phyloP scores from a whole-genome alignment of 345 rosid species.

The Combretum micranthum region DNA sequence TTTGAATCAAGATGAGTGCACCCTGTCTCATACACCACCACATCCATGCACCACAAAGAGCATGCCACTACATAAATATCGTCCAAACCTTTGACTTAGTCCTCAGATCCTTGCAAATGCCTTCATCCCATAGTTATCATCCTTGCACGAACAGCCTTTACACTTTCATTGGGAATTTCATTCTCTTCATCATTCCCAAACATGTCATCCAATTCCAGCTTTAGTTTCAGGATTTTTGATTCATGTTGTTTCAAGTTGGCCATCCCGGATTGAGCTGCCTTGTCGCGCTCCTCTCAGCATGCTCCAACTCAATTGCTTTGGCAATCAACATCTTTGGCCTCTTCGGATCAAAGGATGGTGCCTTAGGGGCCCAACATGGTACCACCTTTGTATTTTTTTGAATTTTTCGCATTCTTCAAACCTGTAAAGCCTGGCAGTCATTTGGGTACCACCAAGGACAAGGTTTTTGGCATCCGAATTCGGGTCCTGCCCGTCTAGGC shows the following conservation, averaged over 20 bases:
- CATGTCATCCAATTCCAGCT: conserved; percentile 42
- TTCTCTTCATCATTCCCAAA: conserved; percentile 31
- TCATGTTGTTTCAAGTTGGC: conserved; percentile 25
- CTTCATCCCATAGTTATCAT: conserved; percentile 33
- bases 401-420: conserved; percentile 69
- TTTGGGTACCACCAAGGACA: conserved; percentile 82
- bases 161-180: conserved; percentile 1
- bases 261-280: conserved; percentile 31
- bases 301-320: conserved; percentile 68
- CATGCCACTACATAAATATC: conserved; percentile 82
- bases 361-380: conserved; percentile 36
- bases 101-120: conserved; percentile 68
- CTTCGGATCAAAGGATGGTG: conserved; percentile 42
- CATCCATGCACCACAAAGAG: conserved; percentile 92
- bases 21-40: conserved; percentile 81
- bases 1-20: conserved; percentile 41
- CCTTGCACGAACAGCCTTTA: conserved; percentile 19
- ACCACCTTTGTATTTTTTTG: conserved; percentile 49
- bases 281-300: conserved; percentile 41
- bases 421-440: conserved; percentile 68
- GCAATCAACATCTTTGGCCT: conserved; percentile 63
- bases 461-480: conserved; percentile 45
- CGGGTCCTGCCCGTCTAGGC: conserved; percentile 38
- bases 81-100: conserved; percentile 46
- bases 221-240: conserved; percentile 29